phyloP scores from a whole-genome alignment of 2,329 filamentous ascomycete species.

The Fusarium anguioides region DNA sequence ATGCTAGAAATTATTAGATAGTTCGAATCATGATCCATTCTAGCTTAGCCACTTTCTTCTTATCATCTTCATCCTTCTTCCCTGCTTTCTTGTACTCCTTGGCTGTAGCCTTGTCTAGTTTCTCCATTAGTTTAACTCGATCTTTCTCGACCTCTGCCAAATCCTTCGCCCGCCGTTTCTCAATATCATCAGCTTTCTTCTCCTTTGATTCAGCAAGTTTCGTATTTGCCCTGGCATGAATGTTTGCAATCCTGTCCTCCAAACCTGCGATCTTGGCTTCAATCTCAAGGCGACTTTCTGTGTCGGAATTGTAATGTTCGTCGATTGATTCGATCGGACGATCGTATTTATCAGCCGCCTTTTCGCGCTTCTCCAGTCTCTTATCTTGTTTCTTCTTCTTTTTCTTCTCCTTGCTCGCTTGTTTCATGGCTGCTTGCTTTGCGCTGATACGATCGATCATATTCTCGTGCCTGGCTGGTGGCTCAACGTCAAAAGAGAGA shows the following conservation, averaged over 20 bases:
- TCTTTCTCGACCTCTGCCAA: conserved; percentile 7
- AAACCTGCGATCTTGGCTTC: conserved; percentile 3
- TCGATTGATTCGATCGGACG: conserved; percentile 5
- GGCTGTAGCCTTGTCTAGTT: not conserved
- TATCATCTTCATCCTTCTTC: conserved; percentile 2
- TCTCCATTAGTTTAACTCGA: not conserved
- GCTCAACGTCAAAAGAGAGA: conserved; percentile 13
- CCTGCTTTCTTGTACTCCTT: conserved; percentile 2
- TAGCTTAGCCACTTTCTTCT: conserved; percentile 20
- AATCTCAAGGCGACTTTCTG: not conserved
- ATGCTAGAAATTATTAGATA: not conserved
- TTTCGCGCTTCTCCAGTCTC: not conserved
- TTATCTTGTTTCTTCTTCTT: conserved; percentile 9
- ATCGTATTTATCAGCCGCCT: not conserved
- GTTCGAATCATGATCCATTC: conserved; percentile 23
- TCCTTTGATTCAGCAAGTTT: not conserved
- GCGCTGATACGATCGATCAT: conserved; percentile 21
- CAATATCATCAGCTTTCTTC: not conserved
- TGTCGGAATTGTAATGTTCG: conserved; percentile 4
- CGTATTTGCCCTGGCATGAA: not conserved
- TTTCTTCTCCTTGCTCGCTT: conserved; percentile 1
- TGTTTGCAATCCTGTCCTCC: not conserved
- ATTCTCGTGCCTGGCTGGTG: not conserved
- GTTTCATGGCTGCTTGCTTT: conserved; percentile 11
- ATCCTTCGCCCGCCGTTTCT: conserved; percentile 2